Conservation (phyloP, 129 eudicot genomes). For the Silybum marianum region DNA sequence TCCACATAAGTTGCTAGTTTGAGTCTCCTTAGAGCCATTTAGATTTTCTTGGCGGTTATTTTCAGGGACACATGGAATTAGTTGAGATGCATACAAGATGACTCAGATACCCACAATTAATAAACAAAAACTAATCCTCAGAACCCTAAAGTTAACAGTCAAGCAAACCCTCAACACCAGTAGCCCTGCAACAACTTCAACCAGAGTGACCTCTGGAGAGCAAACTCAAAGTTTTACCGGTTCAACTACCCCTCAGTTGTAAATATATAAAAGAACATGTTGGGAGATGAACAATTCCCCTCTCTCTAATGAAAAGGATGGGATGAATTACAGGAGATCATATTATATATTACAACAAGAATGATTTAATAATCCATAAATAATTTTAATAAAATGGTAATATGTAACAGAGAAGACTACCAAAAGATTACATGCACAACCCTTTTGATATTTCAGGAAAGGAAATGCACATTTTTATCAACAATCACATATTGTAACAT, state of each 20-base stretch:
- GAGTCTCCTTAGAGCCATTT: background rate
- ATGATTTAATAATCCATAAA: background rate
- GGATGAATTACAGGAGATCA: background rate
- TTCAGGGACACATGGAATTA: background rate
- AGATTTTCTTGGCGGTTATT: background rate
- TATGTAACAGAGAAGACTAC: slow-evolving; percentile 3
- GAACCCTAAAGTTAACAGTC: background rate
- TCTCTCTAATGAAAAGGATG: background rate
- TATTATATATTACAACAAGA: background rate
- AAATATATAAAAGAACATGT: too few species aligned
- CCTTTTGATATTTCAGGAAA: background rate
- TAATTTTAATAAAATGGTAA: background rate
- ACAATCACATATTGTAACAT: slow-evolving; percentile 14
- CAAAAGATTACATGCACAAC: background rate
- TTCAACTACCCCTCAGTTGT: too few species aligned
- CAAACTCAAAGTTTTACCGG: too few species aligned
- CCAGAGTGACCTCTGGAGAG: background rate
- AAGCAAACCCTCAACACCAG: background rate
- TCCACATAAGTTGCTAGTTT: background rate
- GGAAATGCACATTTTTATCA: slow-evolving; percentile 4
- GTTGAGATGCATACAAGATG: background rate
- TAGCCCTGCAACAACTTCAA: background rate
- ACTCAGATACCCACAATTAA: background rate
- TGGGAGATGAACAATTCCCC: background rate
- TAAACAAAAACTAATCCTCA: background rate